Evolutionary conservation across 192 early-diverging fungal genomes (phyloP).

Genomic region (Obelidium mucronatum): DNA sequence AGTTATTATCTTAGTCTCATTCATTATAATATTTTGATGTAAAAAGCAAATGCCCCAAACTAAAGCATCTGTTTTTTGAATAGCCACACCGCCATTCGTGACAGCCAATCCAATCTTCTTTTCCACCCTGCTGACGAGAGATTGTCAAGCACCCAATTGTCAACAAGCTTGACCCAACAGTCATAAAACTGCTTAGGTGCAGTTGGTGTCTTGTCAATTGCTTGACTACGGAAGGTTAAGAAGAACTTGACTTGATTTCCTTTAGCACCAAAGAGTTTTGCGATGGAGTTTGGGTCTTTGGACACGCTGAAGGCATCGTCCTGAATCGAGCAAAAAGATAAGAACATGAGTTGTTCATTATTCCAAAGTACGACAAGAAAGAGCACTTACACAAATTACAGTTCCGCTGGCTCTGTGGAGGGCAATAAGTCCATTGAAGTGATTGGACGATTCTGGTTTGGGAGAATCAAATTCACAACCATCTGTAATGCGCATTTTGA

Average conservation of each 20-base stretch:
- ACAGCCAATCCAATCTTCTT: too few relatives aligned
- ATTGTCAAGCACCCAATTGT: too few relatives aligned
- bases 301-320: background rate
- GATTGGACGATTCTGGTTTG: slow-evolving; percentile 29
- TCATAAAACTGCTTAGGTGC: slow-evolving; percentile 35
- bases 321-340: background rate
- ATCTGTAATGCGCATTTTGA: slow-evolving; percentile 29
- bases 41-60: too few relatives aligned
- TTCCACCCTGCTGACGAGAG: too few relatives aligned
- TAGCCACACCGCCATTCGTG: too few relatives aligned
- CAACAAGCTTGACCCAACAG: too few relatives aligned
- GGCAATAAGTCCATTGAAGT: slow-evolving; percentile 32
- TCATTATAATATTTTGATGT: too few relatives aligned
- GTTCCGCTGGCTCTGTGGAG: slow-evolving; percentile 32
- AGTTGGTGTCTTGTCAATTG: slow-evolving; percentile 18
- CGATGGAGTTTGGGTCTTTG: background rate
- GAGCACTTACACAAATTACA: background rate
- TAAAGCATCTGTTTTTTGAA: too few relatives aligned
- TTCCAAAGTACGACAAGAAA: background rate
- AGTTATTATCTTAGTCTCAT: too few relatives aligned
- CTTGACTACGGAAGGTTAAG: slow-evolving; percentile 11
- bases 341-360: background rate
- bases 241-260: slow-evolving; percentile 19
- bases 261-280: background rate
- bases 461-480: slow-evolving; percentile 23